Evolutionary conservation across 2,329 filamentous ascomycete species (phyloP).

Genomic region (Monosporascus sp.): DNA sequence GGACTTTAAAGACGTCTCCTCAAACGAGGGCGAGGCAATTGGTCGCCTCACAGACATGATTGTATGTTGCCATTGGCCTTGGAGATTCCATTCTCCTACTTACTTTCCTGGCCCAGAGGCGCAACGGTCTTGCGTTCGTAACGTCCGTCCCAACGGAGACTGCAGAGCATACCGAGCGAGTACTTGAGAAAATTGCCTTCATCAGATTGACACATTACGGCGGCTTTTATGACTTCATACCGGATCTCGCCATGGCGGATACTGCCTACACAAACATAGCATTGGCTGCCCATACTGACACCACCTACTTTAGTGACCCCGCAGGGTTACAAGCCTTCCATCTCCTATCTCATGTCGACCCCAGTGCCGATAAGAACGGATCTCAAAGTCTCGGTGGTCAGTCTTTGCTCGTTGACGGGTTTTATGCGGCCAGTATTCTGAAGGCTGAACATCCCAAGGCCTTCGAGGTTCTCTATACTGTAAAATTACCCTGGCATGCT

Average conservation of each 20-base stretch:
- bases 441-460: constrained; percentile 44
- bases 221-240: constrained; percentile 73
- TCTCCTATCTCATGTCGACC: constrained; percentile 64
- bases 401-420: constrained; percentile 82
- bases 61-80: constrained; percentile 25
- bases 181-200: constrained; percentile 77
- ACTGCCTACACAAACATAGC: constrained; percentile 86
- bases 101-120: constrained; percentile 40
- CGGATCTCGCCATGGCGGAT: constrained; percentile 81
- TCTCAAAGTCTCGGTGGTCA: constrained; percentile 54
- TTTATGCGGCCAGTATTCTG: constrained; percentile 62
- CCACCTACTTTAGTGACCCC: constrained; percentile 91
- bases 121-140: constrained; percentile 74
- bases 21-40: constrained; percentile 46
- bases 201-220: constrained; percentile 91
- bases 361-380: constrained; percentile 9
- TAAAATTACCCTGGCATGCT: constrained; percentile 71
- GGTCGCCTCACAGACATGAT: constrained; percentile 60
- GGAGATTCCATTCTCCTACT: neutral
- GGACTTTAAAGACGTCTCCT: constrained; percentile 55
- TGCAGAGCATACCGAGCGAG: constrained; percentile 64
- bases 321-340: constrained; percentile 91
- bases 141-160: constrained; percentile 57
- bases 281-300: constrained; percentile 85
- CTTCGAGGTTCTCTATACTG: constrained; percentile 51